Base-by-base conservation (phyloP, 495 filamentous ascomycete species). In the Delitschia confertaspora region DNA sequence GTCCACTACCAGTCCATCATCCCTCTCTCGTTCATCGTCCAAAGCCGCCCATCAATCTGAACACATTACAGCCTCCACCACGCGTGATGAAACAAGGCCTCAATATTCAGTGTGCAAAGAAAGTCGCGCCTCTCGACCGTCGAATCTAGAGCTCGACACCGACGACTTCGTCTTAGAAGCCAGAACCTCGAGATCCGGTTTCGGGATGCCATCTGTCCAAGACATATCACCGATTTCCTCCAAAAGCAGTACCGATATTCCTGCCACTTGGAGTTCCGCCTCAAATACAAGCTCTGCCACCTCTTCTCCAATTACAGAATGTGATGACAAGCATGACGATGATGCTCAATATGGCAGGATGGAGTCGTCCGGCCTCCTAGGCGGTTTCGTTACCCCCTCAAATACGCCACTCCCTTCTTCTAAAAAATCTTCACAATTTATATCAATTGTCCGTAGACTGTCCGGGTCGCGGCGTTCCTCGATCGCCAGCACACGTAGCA, bases 211-310 rank as follows among this genome's bases (percentile, higher is more conserved):
- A 3, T 7, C 11, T 13, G 33, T 19, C 9, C 32, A n/a, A 11
- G 13, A 17, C 14, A 7, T 16, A 14, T 14, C 21, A 20, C 26
- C 33, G 5, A 50, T 33, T 25, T 50, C 33, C 7, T 38, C 39
- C 10, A 27, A 42, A 8, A 50, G 47, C 33, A 19, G 33, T 1
- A 39, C 2, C 6, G 33, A 50, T 9, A 45, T 18, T 18, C 33
- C 33, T 7, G 23, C 45, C 24, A n/a, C n/a, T n/a, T 50, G 47
- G 47, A 50, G 47, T 22, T 39, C 43, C 24, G 39, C 23, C 2
- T n/a, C n/a, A n/a, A n/a, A n/a, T n/a, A 34, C 30, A 6, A 48
- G 45, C 21, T 50, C 39, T 10, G 39, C 25, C 4, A 44, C 47
- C 2, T 49, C 46, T 5, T 38, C 21, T 14, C 39, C 39, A 1